phyloP scores from a whole-genome alignment of 2,329 filamentous ascomycete genomes.

The Penicillium rolfsii region DNA sequence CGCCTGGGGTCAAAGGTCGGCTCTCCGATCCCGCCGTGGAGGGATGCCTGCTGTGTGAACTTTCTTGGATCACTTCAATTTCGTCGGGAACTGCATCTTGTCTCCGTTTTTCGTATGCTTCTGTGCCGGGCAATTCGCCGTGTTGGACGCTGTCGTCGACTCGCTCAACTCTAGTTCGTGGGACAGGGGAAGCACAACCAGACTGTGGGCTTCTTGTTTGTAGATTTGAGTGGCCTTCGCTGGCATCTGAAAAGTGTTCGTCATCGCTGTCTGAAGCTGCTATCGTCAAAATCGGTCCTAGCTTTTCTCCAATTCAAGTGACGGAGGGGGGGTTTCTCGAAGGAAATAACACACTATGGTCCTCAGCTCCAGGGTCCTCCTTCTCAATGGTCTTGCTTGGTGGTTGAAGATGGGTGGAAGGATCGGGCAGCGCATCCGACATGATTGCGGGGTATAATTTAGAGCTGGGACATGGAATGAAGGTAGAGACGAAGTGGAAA shows the following conservation, averaged over 20 bases:
- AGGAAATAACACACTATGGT: constrained; percentile 51
- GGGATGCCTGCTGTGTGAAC: constrained; percentile 44
- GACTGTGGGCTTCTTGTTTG: constrained; percentile 41
- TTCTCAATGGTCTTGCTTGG: constrained; percentile 59
- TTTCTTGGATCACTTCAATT: constrained; percentile 60
- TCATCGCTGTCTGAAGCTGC: constrained; percentile 57
- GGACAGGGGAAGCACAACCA: constrained; percentile 57
- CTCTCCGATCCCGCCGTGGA: constrained; percentile 49
- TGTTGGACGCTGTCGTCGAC: constrained; percentile 62
- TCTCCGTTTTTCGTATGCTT: constrained; percentile 60
- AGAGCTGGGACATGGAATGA: constrained; percentile 30
- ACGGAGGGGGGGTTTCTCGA: neutral
- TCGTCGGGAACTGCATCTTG: constrained; percentile 67
- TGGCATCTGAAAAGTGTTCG: constrained; percentile 69
- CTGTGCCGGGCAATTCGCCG: constrained; percentile 65
- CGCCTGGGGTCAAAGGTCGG: constrained; percentile 55
- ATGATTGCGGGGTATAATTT: constrained; percentile 32
- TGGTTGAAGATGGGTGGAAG: constrained; percentile 53
- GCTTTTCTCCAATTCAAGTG: neutral
- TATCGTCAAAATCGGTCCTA: constrained; percentile 8
- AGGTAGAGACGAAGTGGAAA: constrained; percentile 16
- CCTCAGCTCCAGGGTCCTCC: constrained; percentile 60
- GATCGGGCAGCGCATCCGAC: constrained; percentile 43
- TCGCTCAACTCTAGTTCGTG: constrained; percentile 65
- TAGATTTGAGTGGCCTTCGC: constrained; percentile 55